Conservation (phyloP, 1,139 yeast species). For the Sporopachydermia cereana region DNA sequence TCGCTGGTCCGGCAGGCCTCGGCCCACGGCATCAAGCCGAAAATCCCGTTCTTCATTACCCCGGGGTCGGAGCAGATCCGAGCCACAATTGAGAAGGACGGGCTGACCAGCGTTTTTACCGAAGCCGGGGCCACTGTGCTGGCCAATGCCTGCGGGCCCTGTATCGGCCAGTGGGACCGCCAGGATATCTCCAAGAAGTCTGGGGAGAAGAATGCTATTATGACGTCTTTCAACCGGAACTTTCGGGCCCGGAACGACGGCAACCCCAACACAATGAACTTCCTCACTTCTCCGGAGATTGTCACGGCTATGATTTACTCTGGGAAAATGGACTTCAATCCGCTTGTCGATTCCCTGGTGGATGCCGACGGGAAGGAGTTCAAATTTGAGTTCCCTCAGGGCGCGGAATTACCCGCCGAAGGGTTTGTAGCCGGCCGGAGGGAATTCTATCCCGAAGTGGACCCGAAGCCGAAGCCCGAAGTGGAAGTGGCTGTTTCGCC, state of each 20-base stretch:
- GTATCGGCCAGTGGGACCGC: constrained; percentile 99
- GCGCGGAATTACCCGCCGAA: constrained; percentile 69
- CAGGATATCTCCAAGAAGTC: constrained; percentile 50
- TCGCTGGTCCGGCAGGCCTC: constrained; percentile 80
- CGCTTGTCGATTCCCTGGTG: constrained; percentile 63
- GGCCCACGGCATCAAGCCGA: constrained; percentile 77
- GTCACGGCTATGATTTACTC: constrained; percentile 95
- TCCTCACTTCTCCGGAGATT: constrained; percentile 91
- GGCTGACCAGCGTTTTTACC: constrained; percentile 67
- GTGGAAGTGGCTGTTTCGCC: constrained; percentile 70
- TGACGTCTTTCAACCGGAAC: constrained; percentile 93
- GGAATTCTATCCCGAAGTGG: constrained; percentile 66
- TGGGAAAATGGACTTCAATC: constrained; percentile 83
- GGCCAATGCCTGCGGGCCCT: constrained; percentile 98
- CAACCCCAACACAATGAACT: constrained; percentile 92
- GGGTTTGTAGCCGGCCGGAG: constrained; percentile 80
- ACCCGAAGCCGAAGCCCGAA: constrained; percentile 60
- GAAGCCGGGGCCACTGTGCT: constrained; percentile 81
- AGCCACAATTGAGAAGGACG: constrained; percentile 95
- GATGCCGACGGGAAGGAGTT: constrained; percentile 57
- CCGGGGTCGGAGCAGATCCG: constrained; percentile 99
- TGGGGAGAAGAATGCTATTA: constrained; percentile 65
- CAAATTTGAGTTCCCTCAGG: constrained; percentile 58
- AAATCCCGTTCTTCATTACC: constrained; percentile 84
- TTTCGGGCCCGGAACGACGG: constrained; percentile 97